A percentile compares a stretch with the other conserved stretches of the same genome.
Conservation (phyloP, 2,329 filamentous ascomycete genomes). For the Pyrenophora tritici-repentis region DNA sequence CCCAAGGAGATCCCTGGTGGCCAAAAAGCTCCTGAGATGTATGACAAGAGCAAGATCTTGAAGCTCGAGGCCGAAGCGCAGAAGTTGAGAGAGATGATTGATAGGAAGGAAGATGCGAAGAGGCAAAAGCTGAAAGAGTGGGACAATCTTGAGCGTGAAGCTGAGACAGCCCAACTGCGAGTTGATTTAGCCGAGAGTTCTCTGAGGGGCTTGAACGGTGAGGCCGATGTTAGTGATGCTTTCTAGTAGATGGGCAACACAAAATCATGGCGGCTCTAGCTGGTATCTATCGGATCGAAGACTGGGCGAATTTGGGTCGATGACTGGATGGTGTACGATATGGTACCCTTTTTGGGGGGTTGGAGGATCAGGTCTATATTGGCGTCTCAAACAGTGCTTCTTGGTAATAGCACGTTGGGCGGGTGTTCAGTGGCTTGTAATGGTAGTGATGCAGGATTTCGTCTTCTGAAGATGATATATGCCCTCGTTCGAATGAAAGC, state of each 20-base stretch:
- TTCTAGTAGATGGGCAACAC: slow-evolving; percentile 30
- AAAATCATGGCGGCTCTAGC: neutral
- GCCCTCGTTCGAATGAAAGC: too few relatives aligned
- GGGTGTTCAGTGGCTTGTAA: slow-evolving; percentile 11
- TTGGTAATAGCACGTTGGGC: slow-evolving; percentile 20
- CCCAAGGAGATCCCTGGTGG: slow-evolving; percentile 54
- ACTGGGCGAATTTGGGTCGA: neutral
- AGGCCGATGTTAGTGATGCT: slow-evolving; percentile 46
- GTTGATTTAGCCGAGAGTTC: slow-evolving; percentile 55
- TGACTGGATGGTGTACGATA: slow-evolving; percentile 13
- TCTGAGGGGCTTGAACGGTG: slow-evolving; percentile 49
- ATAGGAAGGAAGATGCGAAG: slow-evolving; percentile 53
- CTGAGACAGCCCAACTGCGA: slow-evolving; percentile 51
- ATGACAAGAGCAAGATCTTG: slow-evolving; percentile 50
- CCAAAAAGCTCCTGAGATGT: slow-evolving; percentile 49
- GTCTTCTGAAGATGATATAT: too few relatives aligned
- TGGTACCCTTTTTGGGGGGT: neutral
- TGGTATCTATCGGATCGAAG: neutral
- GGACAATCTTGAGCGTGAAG: slow-evolving; percentile 52
- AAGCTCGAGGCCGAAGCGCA: slow-evolving; percentile 56
- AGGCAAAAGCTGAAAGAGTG: slow-evolving; percentile 52
- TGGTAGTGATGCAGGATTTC: neutral
- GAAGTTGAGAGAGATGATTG: slow-evolving; percentile 52
- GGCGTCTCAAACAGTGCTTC: slow-evolving; percentile 10
- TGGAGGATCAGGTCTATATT: neutral